phyloP scores from a whole-genome alignment of 2,329 filamentous ascomycete species.

The Talaromyces sp. region DNA sequence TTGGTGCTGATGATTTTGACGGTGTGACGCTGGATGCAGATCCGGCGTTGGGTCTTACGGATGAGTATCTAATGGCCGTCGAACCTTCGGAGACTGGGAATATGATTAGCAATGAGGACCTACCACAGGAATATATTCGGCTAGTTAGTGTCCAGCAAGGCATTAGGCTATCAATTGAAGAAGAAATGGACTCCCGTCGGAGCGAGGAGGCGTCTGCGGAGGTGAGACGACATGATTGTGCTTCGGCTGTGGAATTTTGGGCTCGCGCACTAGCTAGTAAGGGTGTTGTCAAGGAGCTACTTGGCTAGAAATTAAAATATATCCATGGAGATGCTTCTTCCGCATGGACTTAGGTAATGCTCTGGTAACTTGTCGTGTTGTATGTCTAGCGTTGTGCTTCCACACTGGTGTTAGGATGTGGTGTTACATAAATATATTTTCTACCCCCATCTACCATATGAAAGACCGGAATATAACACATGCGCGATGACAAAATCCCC shows the following conservation, averaged over 20 bases:
- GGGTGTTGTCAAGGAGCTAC: constrained; percentile 50
- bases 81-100: constrained; percentile 1
- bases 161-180: constrained; percentile 36
- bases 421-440: no score
- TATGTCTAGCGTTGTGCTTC: no score
- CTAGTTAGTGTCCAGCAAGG: constrained; percentile 31
- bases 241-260: constrained; percentile 66
- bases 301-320: neutral
- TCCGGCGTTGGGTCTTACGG: constrained; percentile 36
- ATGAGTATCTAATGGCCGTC: constrained; percentile 29
- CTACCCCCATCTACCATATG: no score
- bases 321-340: no score
- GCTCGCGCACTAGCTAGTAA: constrained; percentile 66
- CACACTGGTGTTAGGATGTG: no score
- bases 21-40: constrained; percentile 30
- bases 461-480: no score
- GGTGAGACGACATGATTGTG: constrained; percentile 59
- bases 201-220: constrained; percentile 42
- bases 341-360: no score
- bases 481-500: no score
- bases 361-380: no score
- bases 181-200: constrained; percentile 38
- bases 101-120: constrained; percentile 25
- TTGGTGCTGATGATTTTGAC: constrained; percentile 2
- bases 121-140: constrained; percentile 30